Percentiles rank a stretch among this genome's conserved stretches.
Conservation (phyloP, 805 yeast species). For the Saccharomyces eubayanus region DNA sequence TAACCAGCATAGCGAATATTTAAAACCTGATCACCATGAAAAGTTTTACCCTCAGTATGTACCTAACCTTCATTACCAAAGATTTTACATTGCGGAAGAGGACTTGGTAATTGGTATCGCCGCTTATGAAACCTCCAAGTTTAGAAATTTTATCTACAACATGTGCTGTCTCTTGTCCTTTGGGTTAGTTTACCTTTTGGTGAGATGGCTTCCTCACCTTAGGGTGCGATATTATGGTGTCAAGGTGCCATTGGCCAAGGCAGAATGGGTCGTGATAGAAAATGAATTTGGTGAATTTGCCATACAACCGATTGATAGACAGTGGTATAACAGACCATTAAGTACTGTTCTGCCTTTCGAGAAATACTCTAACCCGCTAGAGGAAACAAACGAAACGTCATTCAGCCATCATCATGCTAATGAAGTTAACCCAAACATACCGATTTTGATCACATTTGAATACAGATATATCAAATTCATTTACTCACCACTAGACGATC, state of each 20-base stretch:
- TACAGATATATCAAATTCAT: conserved; percentile 78
- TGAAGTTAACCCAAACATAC: conserved; percentile 40
- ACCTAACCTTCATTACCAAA: conserved; percentile 49
- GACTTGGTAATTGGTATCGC: conserved; percentile 93
- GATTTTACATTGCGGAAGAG: conserved; percentile 91
- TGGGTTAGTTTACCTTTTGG: conserved; percentile 64
- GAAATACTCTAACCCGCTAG: conserved; percentile 19
- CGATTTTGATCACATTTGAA: conserved; percentile 59
- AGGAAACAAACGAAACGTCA: conserved; percentile 16
- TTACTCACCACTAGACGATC: conserved; percentile 80
- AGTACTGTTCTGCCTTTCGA: conserved; percentile 49
- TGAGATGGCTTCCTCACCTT: conserved; percentile 82
- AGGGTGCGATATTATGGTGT: conserved; percentile 60
- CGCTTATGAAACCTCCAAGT: conserved; percentile 56
- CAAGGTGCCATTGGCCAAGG: conserved; percentile 60
- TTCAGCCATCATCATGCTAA: conserved; percentile 19
- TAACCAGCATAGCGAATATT: conserved; percentile 22
- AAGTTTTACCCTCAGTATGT: conserved; percentile 35
- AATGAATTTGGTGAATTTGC: conserved; percentile 85
- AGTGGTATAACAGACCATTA: conserved; percentile 61
- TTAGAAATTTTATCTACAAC: conserved; percentile 43
- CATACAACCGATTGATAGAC: conserved; percentile 46
- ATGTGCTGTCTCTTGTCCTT: conserved; percentile 47
- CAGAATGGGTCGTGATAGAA: conserved; percentile 91
- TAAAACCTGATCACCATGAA: conserved; percentile 35